Conservation (phyloP, 2,329 filamentous ascomycete genomes). For the Aspergillus japonicus region DNA sequence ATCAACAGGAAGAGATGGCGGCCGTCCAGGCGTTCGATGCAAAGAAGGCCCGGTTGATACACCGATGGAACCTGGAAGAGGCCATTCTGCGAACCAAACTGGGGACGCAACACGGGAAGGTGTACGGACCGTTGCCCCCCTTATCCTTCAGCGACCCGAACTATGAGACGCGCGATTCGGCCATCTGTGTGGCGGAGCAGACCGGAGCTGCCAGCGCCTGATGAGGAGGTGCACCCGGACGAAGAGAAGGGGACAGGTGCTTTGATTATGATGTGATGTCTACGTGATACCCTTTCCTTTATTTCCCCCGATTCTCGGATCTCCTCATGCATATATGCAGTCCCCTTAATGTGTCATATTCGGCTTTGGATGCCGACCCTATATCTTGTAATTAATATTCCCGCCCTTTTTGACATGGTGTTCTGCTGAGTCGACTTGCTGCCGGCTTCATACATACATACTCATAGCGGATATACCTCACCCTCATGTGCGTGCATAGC, state of each 20-base stretch:
- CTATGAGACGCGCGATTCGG: slow-evolving; percentile 30
- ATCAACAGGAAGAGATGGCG: slow-evolving; percentile 34
- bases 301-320: slow-evolving; percentile 12
- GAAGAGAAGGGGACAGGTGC: slow-evolving; percentile 17
- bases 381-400: slow-evolving; percentile 18
- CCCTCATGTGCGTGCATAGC: slow-evolving; percentile 29
- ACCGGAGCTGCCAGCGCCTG: slow-evolving; percentile 10
- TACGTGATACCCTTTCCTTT: slow-evolving; percentile 28
- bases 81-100: slow-evolving; percentile 41
- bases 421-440: slow-evolving; percentile 6
- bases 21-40: slow-evolving; percentile 32
- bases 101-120: slow-evolving; percentile 35
- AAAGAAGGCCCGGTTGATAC: slow-evolving; percentile 35
- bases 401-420: slow-evolving; percentile 4
- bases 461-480: background rate
- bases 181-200: slow-evolving; percentile 27
- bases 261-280: slow-evolving; percentile 26
- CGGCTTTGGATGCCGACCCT: background rate
- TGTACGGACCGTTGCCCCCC: slow-evolving; percentile 41
- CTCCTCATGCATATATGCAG: slow-evolving; percentile 19
- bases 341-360: slow-evolving; percentile 2
- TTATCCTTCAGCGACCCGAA: slow-evolving; percentile 33
- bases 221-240: slow-evolving; percentile 17
- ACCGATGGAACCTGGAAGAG: slow-evolving; percentile 45
- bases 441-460: slow-evolving; percentile 16